These are phyloP conservation scores for Cicer chorassanicum DNA, from an alignment of 306 rosid genomes.

Conservation along the genomic window DNA sequence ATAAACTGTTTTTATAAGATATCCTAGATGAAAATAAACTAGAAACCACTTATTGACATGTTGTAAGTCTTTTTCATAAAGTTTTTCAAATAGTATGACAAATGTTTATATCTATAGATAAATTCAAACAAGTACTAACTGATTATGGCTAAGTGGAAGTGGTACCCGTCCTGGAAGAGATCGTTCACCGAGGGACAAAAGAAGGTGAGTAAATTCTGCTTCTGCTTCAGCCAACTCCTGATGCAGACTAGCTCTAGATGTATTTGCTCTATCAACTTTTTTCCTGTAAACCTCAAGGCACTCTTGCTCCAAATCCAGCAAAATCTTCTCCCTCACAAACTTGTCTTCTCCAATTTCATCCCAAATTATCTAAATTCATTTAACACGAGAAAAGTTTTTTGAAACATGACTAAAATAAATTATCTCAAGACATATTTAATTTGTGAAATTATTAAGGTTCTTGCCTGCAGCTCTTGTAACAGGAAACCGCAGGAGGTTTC, in stretches of 20 bases:
- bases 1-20: no score
- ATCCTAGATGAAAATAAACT: no score
- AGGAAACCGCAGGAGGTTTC: constrained; percentile 93
- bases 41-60: no score
- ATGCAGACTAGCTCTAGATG: constrained; percentile 85
- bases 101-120: no score
- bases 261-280: constrained; percentile 88
- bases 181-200: constrained; percentile 91
- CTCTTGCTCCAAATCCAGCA: constrained; percentile 88
- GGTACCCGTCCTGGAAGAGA: constrained; percentile 93
- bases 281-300: constrained; percentile 82
- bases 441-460: constrained; percentile 38
- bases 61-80: no score
- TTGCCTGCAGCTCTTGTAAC: constrained; percentile 93
- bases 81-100: no score
- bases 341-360: constrained; percentile 97
- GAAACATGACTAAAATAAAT: constrained; percentile 27
- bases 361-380: constrained; percentile 83
- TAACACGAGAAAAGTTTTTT: neutral
- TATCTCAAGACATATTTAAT: constrained; percentile 19
- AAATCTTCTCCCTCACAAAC: constrained; percentile 82
- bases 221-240: constrained; percentile 96
- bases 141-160: constrained; percentile 19
- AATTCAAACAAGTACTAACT: neutral
- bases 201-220: constrained; percentile 96